phyloP scores from a whole-genome alignment of 2,329 filamentous ascomycete species.

The Colletotrichum sp. region DNA sequence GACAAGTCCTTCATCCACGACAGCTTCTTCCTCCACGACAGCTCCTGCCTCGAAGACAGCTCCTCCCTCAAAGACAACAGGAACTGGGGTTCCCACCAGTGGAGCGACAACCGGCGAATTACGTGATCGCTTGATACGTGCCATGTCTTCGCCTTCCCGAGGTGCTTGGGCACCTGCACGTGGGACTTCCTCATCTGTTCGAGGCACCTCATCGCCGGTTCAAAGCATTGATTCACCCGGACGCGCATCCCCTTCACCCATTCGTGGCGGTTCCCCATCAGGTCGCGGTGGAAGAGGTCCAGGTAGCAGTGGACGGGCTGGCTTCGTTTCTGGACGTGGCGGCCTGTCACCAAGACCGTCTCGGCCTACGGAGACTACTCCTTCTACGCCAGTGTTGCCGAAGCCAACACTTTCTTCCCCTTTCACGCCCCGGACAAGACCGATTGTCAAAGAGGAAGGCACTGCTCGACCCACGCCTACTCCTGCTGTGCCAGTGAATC shows the following conservation, averaged over 20 bases:
- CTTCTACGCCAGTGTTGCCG: neutral
- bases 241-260: neutral
- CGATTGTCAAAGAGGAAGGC: neutral
- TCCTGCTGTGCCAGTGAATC: neutral
- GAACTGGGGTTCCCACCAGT: neutral
- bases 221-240: neutral
- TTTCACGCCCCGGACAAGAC: neutral
- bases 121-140: neutral
- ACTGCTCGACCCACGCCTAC: neutral
- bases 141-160: neutral
- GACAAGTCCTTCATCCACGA: neutral
- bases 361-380: neutral
- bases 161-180: neutral
- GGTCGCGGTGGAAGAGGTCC: neutral
- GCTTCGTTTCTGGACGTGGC: neutral
- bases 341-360: neutral
- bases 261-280: neutral
- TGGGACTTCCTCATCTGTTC: neutral
- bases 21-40: neutral
- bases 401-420: neutral
- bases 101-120: neutral
- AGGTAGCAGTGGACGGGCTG: neutral
- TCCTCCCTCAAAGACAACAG: neutral
- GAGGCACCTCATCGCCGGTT: neutral
- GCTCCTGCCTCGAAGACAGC: neutral